A percentile compares a stretch with the other conserved stretches of the same genome.
phyloP scores from a whole-genome alignment of 768 basidiomycete genomes.

The Amanita muscaria region DNA sequence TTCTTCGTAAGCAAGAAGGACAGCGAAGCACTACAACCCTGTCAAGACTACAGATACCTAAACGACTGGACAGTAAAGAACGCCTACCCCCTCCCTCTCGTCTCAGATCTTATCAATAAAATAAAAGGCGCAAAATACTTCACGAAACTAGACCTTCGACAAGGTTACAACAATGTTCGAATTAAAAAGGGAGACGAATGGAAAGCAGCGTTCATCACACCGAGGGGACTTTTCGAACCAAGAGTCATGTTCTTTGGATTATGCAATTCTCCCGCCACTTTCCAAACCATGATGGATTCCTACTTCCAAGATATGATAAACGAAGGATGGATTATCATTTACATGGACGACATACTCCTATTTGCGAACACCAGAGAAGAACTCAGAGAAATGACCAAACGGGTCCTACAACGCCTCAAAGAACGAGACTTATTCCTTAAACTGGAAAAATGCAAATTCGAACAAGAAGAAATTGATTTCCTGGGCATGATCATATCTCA shows the following conservation, averaged over 20 bases:
- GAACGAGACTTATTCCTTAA: not conserved
- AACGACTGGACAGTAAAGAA: conserved; percentile 28
- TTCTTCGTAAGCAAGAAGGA: conserved; percentile 19
- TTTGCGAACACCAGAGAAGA: not conserved
- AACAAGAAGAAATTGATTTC: conserved; percentile 15
- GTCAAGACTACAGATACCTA: conserved; percentile 25
- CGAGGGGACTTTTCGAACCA: conserved; percentile 14
- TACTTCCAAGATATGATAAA: conserved; percentile 14
- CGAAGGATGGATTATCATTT: conserved; percentile 24
- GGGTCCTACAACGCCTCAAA: not conserved
- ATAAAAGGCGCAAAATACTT: not conserved
- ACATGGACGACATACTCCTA: conserved; percentile 21
- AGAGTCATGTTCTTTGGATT: conserved; percentile 15
- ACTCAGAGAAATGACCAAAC: not conserved
- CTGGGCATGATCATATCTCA: conserved; percentile 24
- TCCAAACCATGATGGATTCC: conserved; percentile 34
- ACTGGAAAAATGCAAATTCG: not conserved
- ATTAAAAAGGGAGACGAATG: conserved; percentile 31
- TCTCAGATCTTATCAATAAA: not conserved
- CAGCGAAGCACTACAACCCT: conserved; percentile 12
- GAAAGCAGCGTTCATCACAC: conserved; percentile 33
- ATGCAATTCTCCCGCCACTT: conserved; percentile 20
- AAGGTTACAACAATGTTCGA: conserved; percentile 9
- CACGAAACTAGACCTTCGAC: conserved; percentile 27
- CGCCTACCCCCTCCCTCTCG: conserved; percentile 27